phyloP scores from a whole-genome alignment of 805 yeast species.

The Saccharomycopsis capsularis region DNA sequence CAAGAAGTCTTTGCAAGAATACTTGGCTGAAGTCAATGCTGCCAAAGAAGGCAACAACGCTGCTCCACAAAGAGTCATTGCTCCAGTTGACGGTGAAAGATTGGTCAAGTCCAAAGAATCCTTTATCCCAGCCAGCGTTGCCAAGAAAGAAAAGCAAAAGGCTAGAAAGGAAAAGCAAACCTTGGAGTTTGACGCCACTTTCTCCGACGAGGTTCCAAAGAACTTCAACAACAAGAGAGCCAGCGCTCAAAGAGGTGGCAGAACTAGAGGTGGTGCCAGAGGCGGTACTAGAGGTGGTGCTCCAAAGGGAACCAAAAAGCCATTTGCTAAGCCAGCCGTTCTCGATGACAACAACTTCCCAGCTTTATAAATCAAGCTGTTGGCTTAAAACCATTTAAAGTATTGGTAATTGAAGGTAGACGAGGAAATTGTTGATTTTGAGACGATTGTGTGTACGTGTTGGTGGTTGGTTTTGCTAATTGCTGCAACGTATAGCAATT shows the following conservation, averaged over 20 bases:
- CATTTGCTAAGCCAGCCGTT: constrained; percentile 12
- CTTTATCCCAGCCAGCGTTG: constrained; percentile 50
- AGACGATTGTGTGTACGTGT: too few species aligned
- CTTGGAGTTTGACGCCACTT: constrained; percentile 68
- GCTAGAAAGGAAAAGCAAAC: constrained; percentile 73
- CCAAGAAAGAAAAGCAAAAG: constrained; percentile 67
- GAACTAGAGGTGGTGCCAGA: constrained; percentile 28
- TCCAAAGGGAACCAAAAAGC: constrained; percentile 9
- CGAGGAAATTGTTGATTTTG: too few species aligned
- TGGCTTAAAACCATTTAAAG: too few species aligned
- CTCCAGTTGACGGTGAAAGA: constrained; percentile 43
- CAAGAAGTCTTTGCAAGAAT: constrained; percentile 71
- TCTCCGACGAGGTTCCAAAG: constrained; percentile 49
- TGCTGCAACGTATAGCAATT: too few species aligned
- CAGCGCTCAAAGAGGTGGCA: constrained; percentile 28
- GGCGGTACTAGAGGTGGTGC: constrained; percentile 28
- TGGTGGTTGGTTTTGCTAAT: too few species aligned
- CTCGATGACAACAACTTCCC: constrained; percentile 21
- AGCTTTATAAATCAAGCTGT: constrained; percentile 15
- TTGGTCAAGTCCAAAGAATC: constrained; percentile 56
- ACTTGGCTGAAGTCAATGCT: constrained; percentile 61
- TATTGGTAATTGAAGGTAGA: too few species aligned
- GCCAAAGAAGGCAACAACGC: constrained; percentile 46
- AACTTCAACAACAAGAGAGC: constrained; percentile 31
- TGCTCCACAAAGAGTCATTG: constrained; percentile 32